Evolutionary conservation across 1,139 yeast genomes (phyloP).

Genomic region (Chernovozyma sophiae-reginae): DNA sequence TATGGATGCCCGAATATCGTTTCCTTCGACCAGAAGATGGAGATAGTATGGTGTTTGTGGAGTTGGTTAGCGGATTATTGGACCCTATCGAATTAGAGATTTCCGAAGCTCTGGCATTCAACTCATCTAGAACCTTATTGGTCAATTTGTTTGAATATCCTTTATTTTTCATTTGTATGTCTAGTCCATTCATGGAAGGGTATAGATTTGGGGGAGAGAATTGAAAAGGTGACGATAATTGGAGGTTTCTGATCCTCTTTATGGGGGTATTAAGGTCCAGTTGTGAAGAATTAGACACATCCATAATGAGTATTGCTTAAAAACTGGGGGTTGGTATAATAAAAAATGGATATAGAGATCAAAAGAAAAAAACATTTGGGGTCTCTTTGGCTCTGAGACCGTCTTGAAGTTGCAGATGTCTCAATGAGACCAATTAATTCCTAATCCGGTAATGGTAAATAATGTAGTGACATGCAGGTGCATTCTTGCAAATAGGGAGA

Average conservation of each 20-base stretch:
- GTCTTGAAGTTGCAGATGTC: too few species aligned
- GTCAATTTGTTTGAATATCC: conserved; percentile 42
- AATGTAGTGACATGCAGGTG: too few species aligned
- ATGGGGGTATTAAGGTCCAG: conserved; percentile 36
- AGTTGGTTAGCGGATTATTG: not conserved
- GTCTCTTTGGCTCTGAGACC: too few species aligned
- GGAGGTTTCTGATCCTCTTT: conserved; percentile 31
- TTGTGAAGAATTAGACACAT: conserved; percentile 5
- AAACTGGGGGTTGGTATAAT: too few species aligned
- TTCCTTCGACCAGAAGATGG: conserved; percentile 10
- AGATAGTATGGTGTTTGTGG: conserved; percentile 2
- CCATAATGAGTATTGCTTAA: too few species aligned
- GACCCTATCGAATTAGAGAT: conserved; percentile 17
- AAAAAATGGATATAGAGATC: too few species aligned
- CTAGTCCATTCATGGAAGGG: conserved; percentile 6
- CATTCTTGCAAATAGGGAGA: too few species aligned
- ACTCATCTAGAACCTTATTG: conserved; percentile 37
- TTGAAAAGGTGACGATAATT: conserved; percentile 30
- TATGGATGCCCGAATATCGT: conserved; percentile 32
- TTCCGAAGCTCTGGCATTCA: conserved; percentile 32
- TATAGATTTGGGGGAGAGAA: conserved; percentile 10
- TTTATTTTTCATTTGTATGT: conserved; percentile 28
- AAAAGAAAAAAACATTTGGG: too few species aligned
- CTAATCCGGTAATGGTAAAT: too few species aligned
- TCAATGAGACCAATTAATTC: too few species aligned